These are phyloP conservation scores for Crithidia expoeki DNA, from an alignment of 208 protist species.

Conservation along the genomic window DNA sequence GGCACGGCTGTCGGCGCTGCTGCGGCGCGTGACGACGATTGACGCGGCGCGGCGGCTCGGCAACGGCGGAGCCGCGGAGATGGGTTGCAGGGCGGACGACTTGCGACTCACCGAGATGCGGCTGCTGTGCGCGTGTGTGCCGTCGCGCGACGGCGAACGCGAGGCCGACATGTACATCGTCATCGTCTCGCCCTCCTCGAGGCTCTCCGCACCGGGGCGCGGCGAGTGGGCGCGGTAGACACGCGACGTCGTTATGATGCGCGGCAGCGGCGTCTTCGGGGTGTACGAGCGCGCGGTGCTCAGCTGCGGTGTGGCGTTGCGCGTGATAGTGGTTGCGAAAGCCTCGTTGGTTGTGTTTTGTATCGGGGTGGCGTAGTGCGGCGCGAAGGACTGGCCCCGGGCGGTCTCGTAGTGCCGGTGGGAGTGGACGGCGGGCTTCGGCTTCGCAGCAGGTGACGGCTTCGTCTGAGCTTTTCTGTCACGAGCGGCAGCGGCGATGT, in stretches of 20 bases:
- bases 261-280: conserved; percentile 21
- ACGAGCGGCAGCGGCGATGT: neutral
- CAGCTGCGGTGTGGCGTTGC: conserved; percentile 1
- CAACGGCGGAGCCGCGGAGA: neutral
- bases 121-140: neutral
- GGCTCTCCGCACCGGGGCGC: conserved; percentile 32
- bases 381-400: neutral
- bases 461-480: neutral
- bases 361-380: conserved; percentile 7
- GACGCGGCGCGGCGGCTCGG: conserved; percentile 8
- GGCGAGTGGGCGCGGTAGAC: conserved; percentile 38
- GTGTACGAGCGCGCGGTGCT: conserved; percentile 3
- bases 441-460: neutral
- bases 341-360: no score
- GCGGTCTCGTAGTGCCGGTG: no score
- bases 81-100: neutral
- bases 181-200: conserved; percentile 12
- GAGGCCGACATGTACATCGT: conserved; percentile 19
- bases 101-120: neutral
- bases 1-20: neutral
- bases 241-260: conserved; percentile 39
- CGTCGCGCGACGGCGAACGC: conserved; percentile 5
- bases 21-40: conserved; percentile 1
- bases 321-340: neutral
- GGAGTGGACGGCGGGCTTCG: neutral